Conservation (phyloP, 331 rosid species). For the Prunus yedoensis region DNA sequence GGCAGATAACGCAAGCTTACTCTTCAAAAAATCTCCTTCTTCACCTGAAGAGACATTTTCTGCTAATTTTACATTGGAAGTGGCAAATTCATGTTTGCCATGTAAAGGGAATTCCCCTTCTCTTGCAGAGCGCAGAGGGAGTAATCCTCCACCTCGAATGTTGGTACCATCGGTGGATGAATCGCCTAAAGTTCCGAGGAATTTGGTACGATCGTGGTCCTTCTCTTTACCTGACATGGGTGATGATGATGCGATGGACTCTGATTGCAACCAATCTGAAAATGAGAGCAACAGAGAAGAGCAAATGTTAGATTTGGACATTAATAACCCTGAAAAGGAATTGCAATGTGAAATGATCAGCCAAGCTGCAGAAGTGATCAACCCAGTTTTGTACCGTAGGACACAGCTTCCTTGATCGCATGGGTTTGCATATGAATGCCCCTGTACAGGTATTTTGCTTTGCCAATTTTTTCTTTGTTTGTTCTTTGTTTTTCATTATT, state of each 20-base stretch:
- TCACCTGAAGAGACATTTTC: conserved; percentile 43
- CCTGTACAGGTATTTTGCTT: conserved; percentile 36
- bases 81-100: conserved; percentile 27
- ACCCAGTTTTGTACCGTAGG: conserved; percentile 34
- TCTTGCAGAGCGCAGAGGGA: conserved; percentile 93
- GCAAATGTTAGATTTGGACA: conserved; percentile 34
- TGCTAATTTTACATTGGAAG: conserved; percentile 32
- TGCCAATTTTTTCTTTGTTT: not conserved
- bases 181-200: conserved; percentile 41
- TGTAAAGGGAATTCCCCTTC: conserved; percentile 52
- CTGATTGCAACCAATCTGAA: conserved; percentile 39
- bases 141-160: conserved; percentile 82
- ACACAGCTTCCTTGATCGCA: conserved; percentile 25
- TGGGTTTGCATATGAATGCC: conserved; percentile 36
- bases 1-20: conserved; percentile 35
- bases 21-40: conserved; percentile 39
- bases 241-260: conserved; percentile 47
- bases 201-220: conserved; percentile 55
- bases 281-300: conserved; percentile 35
- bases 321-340: conserved; percentile 23
- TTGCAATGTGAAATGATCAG: conserved; percentile 23
- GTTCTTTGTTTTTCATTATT: not conserved
- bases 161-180: conserved; percentile 57
- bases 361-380: conserved; percentile 19
- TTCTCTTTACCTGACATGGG: conserved; percentile 56